Base-by-base conservation (phyloP, 345 rosid genomes). In the Euclidium syriacum region DNA sequence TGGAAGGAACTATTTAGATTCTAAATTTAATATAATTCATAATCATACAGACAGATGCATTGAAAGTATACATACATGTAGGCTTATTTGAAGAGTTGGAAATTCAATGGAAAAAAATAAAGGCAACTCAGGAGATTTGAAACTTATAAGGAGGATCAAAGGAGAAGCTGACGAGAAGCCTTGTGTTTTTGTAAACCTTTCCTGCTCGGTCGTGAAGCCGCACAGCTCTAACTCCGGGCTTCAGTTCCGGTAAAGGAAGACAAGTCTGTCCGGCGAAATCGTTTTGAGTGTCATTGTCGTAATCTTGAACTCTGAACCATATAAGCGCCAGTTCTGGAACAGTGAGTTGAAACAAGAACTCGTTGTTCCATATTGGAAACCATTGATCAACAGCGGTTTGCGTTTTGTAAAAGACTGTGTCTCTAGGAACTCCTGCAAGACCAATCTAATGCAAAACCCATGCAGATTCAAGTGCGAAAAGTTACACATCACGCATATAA, bases 251-350 rank as follows among this genome's bases (percentile, higher is more conserved):
- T 12, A 88, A 74, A 14, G 95, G 96, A 62, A 91, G 73, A 58
- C 92, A 85, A 35, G 92, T 80, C 74, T 91, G 94, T 30, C 98
- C 98, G 1, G 85, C 94, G 41, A 91, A 91, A 40, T 88, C 92
- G 40, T 88, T 88, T 53, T 79, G 82, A 12, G 83, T 90, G 5
- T 88, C 83, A 71, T 70, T 75, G 65, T 91, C 91, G 36, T 78
- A 77, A 19, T 88, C 96, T 11, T 75, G 77, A 16, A 86, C 92
- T 70, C 69, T 92, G 3, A 88, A 67, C 66, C 92, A 76, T 34
- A 91, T 77, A 74, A 91, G 50, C 34, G 95, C 98, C 64, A 85
- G 39, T 44, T 86, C 90, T 4, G 98, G 96, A 70, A 85, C 86
- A 1, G 84, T 72, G 14, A 91, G 73, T n/a, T 80, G 87, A 64